Evolutionary conservation across 805 yeast genomes (phyloP).

Genomic region (Metschnikowia similis): DNA sequence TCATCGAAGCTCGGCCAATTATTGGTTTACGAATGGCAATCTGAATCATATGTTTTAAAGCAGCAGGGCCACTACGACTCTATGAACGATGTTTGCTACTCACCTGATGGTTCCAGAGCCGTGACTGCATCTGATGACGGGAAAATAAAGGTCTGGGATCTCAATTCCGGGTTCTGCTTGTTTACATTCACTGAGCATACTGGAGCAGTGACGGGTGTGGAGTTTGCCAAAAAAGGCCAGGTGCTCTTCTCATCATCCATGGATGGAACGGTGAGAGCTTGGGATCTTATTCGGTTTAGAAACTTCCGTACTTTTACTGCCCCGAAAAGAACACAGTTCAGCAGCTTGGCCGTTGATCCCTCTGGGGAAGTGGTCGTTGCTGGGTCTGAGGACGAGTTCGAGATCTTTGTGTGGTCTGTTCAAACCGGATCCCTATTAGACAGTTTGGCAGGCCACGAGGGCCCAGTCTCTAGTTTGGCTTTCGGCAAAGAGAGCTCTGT

Average conservation of each 20-base stretch:
- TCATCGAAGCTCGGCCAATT: conserved; percentile 88
- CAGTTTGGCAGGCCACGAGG: conserved; percentile 87
- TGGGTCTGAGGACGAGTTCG: conserved; percentile 85
- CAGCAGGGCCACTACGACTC: conserved; percentile 98
- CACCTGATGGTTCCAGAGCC: conserved; percentile 90
- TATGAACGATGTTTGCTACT: conserved; percentile 75
- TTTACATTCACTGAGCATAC: conserved; percentile 90
- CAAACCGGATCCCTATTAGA: conserved; percentile 92
- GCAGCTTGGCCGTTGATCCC: conserved; percentile 89
- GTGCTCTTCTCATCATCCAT: conserved; percentile 87
- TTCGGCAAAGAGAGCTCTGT: conserved; percentile 76
- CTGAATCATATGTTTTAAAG: conserved; percentile 88
- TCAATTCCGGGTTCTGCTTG: conserved; percentile 84
- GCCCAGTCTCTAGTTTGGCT: conserved; percentile 84
- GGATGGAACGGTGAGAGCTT: conserved; percentile 96
- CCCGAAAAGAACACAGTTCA: conserved; percentile 81
- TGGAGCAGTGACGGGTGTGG: conserved; percentile 81
- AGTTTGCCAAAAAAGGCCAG: conserved; percentile 84
- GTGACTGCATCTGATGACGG: conserved; percentile 98
- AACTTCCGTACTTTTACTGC: conserved; percentile 95
- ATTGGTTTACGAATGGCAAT: conserved; percentile 97
- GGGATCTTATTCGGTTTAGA: conserved; percentile 91
- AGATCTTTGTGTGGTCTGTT: conserved; percentile 94
- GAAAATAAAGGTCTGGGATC: conserved; percentile 94
- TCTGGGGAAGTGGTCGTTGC: conserved; percentile 97